Base-by-base conservation (phyloP, 2,329 filamentous ascomycete species). In the Stagonosporopsis tanaceti region DNA sequence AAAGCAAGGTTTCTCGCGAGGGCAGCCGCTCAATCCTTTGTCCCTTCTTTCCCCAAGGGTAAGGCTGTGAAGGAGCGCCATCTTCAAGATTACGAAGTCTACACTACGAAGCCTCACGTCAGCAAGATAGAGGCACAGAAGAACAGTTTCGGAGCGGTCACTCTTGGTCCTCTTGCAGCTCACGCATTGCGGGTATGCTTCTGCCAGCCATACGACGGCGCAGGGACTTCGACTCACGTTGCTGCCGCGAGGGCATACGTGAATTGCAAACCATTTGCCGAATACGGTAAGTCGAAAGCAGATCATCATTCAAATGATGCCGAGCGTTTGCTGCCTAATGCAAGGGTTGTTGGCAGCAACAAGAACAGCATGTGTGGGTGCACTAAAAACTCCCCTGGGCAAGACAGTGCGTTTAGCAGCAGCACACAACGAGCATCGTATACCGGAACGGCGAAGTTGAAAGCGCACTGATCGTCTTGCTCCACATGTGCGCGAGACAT, bases 141-240 rank as follows among this genome's bases (percentile, higher is more conserved):
- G 39, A 17, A 27, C 24, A 34, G 38, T 2, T 48, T 17, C 12
- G 44, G 20, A 48, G 24, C 39, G 15, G 54, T 45, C 12, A 11
- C 38, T 14, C 17, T 48, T 27, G 48, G 38, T 14, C 39, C 39
- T n/a, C 14, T 57, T 22, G 53, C 68, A 17, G 71, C 65, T 4
- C 67, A 71, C 44, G 52, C 61, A 12, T 40, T 76, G 47, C 61
- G 72, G 6, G 60, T 72, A 8, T 76, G 72, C 62, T 76, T 76
- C 53, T 76, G 74, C 47, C 72, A 76, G 52, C 73, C 73, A 25
- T 69, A 67, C 30, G 74, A 74, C 54, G 68, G 63, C 27, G 65
- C 57, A 20, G 65, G 63, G 14, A 58, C 53, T 28, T 35, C 48
- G 34, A 57, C 54, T 45, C 34, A 17, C 45, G 44, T 37, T 44